Conservation (phyloP, 768 basidiomycete genomes). For the button mushroom (Agaricus bisporus) region DNA sequence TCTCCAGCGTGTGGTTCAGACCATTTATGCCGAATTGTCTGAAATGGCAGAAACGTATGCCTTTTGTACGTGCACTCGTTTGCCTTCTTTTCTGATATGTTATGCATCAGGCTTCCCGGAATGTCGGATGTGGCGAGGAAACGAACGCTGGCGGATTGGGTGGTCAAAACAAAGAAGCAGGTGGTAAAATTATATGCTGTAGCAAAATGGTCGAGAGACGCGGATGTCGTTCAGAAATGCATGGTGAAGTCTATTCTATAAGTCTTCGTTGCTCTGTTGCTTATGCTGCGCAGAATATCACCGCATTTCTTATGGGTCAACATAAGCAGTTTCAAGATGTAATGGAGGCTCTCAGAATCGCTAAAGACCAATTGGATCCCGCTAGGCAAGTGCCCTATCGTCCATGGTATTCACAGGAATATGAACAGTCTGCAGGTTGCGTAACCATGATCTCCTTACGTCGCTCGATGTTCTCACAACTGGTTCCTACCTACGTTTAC, state of each 20-base stretch:
- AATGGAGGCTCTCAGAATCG: conserved; percentile 54
- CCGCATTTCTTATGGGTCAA: conserved; percentile 80
- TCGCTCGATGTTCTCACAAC: conserved; percentile 85
- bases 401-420: neutral
- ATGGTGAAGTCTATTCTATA: conserved; percentile 46
- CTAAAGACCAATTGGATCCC: conserved; percentile 64
- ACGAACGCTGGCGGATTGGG: conserved; percentile 80
- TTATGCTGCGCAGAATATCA: conserved; percentile 59
- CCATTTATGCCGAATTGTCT: conserved; percentile 76
- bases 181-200: conserved; percentile 86
- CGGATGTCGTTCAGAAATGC: conserved; percentile 78
- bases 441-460: conserved; percentile 91
- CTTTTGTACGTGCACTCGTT: neutral
- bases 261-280: neutral
- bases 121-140: conserved; percentile 81
- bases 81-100: conserved; percentile 5
- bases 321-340: conserved; percentile 78
- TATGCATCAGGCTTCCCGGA: conserved; percentile 54
- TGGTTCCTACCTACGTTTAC: conserved; percentile 81
- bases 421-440: conserved; percentile 44
- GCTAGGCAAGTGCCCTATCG: conserved; percentile 51
- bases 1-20: conserved; percentile 69
- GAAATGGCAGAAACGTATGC: conserved; percentile 84
- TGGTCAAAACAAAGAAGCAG: conserved; percentile 86
- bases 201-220: conserved; percentile 82